These are phyloP conservation scores for Pichia cabralensis DNA, from an alignment of 805 yeast genomes.

Conservation along the genomic window DNA sequence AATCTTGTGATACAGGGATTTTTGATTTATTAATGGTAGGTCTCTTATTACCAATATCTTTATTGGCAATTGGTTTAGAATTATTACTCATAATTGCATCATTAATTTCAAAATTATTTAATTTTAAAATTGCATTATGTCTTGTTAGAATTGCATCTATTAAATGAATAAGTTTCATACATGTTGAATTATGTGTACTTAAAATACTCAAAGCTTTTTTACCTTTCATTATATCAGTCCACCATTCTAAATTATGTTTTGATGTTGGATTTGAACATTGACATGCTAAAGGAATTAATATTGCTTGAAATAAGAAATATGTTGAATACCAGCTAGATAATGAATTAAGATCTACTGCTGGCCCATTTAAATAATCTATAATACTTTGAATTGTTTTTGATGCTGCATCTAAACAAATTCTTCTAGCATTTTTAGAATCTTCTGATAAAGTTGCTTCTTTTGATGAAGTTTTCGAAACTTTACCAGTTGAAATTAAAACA, in stretches of 20 bases:
- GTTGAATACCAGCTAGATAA: slow-evolving; percentile 55
- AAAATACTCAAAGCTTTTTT: slow-evolving; percentile 30
- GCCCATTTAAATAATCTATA: slow-evolving; percentile 25
- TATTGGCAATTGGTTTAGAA: background rate
- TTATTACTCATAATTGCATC: background rate
- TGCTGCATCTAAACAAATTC: slow-evolving; percentile 41
- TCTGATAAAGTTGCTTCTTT: slow-evolving; percentile 19
- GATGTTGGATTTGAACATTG: slow-evolving; percentile 41
- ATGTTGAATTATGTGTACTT: slow-evolving; percentile 34
- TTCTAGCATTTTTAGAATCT: slow-evolving; percentile 39
- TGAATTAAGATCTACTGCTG: slow-evolving; percentile 26
- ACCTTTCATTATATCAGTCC: slow-evolving; percentile 32
- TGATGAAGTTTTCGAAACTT: slow-evolving; percentile 9
- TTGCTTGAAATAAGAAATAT: slow-evolving; percentile 54
- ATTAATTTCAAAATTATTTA: slow-evolving; percentile 1
- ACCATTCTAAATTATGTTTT: slow-evolving; percentile 35
- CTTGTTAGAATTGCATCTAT: slow-evolving; percentile 31
- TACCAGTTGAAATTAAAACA: slow-evolving; percentile 12
- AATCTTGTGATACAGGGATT: too few relatives aligned
- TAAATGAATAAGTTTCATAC: slow-evolving; percentile 34
- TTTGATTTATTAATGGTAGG: too few relatives aligned
- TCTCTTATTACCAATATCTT: background rate
- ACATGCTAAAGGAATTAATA: slow-evolving; percentile 46
- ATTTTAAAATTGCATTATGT: slow-evolving; percentile 12
- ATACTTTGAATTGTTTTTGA: slow-evolving; percentile 44